These are phyloP conservation scores for Raffaelea arxii DNA, from an alignment of 2,329 filamentous ascomycete species.

Conservation along the genomic window DNA sequence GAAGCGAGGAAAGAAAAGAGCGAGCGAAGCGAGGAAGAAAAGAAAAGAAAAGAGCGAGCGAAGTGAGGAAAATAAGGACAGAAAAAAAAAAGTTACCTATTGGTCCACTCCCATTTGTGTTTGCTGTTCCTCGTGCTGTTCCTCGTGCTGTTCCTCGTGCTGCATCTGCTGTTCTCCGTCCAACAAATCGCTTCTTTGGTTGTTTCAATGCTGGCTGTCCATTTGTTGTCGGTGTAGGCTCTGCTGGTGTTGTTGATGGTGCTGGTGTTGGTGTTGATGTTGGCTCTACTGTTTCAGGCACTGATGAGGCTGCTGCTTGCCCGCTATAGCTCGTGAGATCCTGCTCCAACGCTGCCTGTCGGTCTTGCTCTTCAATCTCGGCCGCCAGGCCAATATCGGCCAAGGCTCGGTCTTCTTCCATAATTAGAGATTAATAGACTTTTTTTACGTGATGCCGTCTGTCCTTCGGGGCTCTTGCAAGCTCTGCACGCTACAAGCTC, in stretches of 20 bases:
- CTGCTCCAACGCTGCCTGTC: constrained; percentile 22
- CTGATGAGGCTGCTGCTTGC: background rate
- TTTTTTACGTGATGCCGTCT: too few relatives aligned
- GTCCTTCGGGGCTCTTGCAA: too few relatives aligned
- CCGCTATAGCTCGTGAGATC: background rate
- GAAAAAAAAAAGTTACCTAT: background rate
- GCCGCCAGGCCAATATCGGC: constrained; percentile 61
- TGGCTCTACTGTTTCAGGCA: background rate
- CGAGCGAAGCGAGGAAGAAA: too few relatives aligned
- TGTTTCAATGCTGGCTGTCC: constrained; percentile 40
- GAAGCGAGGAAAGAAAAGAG: background rate
- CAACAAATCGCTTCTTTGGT: constrained; percentile 88
- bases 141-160: constrained; percentile 25
- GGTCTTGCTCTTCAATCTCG: constrained; percentile 41
- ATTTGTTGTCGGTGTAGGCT: constrained; percentile 1
- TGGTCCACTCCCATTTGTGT: background rate
- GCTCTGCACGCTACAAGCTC: too few relatives aligned
- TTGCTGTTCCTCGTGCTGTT: constrained; percentile 16
- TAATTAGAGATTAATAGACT: too few relatives aligned
- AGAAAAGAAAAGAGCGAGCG: too few relatives aligned
- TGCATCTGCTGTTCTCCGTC: constrained; percentile 62
- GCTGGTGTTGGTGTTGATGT: background rate
- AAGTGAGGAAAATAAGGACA: background rate
- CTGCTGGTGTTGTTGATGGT: background rate
- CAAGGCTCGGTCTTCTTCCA: constrained; percentile 68